A percentile compares a stretch with the other conserved stretches of the same genome.
Conservation (phyloP, 805 yeast genomes). For the Isabelozyma pseudorhagii region DNA sequence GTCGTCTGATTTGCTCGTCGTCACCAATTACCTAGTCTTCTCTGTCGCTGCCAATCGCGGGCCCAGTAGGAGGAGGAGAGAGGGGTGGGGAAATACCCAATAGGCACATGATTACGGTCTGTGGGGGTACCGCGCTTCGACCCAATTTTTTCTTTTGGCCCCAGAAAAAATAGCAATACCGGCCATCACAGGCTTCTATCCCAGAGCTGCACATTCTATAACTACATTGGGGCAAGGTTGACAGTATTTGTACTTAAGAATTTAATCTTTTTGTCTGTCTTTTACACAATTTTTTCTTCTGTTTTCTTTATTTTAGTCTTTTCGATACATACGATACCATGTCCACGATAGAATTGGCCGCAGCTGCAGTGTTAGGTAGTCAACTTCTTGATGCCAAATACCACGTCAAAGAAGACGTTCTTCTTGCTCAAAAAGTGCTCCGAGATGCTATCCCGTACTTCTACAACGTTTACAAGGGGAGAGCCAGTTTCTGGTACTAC, state of each 20-base stretch:
- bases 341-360: slow-evolving; percentile 37
- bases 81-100: no score
- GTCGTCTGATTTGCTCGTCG: no score
- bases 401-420: slow-evolving; percentile 50
- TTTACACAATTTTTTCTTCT: not conserved
- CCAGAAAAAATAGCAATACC: no score
- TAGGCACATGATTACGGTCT: no score
- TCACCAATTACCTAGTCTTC: no score
- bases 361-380: slow-evolving; percentile 42
- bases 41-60: no score
- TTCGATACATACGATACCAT: slow-evolving; percentile 8
- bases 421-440: slow-evolving; percentile 44
- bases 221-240: no score
- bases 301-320: not conserved
- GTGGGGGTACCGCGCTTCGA: no score
- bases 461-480: slow-evolving; percentile 30
- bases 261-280: not conserved
- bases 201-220: no score
- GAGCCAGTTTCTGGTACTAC: slow-evolving; percentile 65
- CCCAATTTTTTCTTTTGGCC: no score
- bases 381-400: slow-evolving; percentile 47
- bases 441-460: slow-evolving; percentile 41
- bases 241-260: not conserved
- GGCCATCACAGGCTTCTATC: no score
- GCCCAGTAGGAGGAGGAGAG: no score